Percentiles rank a stretch among this genome's conserved stretches.
These are phyloP conservation scores for Ophiostoma quercus DNA, from an alignment of 2,329 filamentous ascomycete genomes.

Conservation along the genomic window DNA sequence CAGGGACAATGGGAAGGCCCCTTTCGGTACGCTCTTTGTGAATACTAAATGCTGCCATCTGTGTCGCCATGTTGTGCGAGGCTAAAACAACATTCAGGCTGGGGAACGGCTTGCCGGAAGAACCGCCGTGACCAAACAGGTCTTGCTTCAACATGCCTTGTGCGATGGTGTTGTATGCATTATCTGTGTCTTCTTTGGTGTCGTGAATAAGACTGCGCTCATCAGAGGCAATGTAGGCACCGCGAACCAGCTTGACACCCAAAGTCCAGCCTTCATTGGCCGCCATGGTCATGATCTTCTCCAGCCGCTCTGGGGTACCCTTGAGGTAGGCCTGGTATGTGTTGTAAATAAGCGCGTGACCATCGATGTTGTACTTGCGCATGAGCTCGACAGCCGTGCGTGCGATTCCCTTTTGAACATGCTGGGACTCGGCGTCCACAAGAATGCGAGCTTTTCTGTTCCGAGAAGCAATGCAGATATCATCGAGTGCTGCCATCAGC, in stretches of 20 bases:
- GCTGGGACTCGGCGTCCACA: conserved; percentile 10
- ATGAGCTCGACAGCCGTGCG: conserved; percentile 8
- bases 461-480: conserved; percentile 11
- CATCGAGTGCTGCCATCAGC: conserved; percentile 8
- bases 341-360: conserved; percentile 11
- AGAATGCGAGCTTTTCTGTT: conserved; percentile 6
- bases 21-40: neutral
- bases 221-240: conserved; percentile 9
- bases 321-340: conserved; percentile 14
- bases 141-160: conserved; percentile 26
- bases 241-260: conserved; percentile 10
- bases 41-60: conserved; percentile 8
- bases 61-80: conserved; percentile 14
- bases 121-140: conserved; percentile 19
- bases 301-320: neutral
- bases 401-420: conserved; percentile 11
- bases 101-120: conserved; percentile 12
- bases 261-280: conserved; percentile 1
- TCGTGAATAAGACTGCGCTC: conserved; percentile 14
- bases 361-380: conserved; percentile 13
- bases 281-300: neutral
- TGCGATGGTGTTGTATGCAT: conserved; percentile 3
- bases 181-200: conserved; percentile 6
- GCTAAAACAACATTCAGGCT: neutral
- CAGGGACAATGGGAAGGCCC: neutral